Evolutionary conservation across 225 moss, liverwort and hornwort genomes (phyloP).

Genomic region (Bryoerythrophyllum caledonicum): DNA sequence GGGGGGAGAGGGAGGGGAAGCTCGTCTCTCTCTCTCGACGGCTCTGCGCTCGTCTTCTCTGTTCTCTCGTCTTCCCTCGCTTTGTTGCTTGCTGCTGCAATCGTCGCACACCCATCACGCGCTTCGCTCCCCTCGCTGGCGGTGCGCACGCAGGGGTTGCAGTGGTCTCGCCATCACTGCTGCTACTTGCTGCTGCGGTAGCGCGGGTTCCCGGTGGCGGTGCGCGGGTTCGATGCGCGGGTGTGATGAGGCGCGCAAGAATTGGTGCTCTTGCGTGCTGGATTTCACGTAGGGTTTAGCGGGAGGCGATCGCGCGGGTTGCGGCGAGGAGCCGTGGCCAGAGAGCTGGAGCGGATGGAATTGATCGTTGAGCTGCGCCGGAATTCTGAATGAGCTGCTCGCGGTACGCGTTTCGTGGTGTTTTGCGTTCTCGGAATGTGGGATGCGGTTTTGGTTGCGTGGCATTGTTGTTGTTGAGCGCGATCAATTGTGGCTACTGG

Average conservation of each 20-base stretch:
- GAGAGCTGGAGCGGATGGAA: slow-evolving; percentile 11
- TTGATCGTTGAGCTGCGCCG: slow-evolving; percentile 41
- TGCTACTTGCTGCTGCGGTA: no score
- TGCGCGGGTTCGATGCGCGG: slow-evolving; percentile 34
- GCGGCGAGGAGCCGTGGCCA: not conserved
- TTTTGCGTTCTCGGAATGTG: slow-evolving; percentile 24
- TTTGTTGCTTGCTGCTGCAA: no score
- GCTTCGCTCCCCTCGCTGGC: no score
- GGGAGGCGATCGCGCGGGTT: slow-evolving; percentile 35
- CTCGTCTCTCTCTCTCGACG: no score
- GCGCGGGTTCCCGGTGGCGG: slow-evolving; percentile 16
- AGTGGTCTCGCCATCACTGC: no score
- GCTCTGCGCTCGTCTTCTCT: no score
- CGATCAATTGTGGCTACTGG: slow-evolving; percentile 31
- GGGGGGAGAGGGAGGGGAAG: no score
- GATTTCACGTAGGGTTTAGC: slow-evolving; percentile 55
- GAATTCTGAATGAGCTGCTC: slow-evolving; percentile 44
- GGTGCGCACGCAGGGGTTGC: no score
- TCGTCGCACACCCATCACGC: no score
- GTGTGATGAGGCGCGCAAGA: slow-evolving; percentile 43
- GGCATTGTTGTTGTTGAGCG: not conserved
- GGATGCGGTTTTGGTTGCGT: not conserved
- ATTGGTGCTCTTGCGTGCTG: slow-evolving; percentile 34
- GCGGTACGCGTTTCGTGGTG: slow-evolving; percentile 14
- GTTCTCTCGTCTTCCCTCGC: no score